phyloP scores from a whole-genome alignment of 1,139 yeast species.

The Nakaseomyces sp. region DNA sequence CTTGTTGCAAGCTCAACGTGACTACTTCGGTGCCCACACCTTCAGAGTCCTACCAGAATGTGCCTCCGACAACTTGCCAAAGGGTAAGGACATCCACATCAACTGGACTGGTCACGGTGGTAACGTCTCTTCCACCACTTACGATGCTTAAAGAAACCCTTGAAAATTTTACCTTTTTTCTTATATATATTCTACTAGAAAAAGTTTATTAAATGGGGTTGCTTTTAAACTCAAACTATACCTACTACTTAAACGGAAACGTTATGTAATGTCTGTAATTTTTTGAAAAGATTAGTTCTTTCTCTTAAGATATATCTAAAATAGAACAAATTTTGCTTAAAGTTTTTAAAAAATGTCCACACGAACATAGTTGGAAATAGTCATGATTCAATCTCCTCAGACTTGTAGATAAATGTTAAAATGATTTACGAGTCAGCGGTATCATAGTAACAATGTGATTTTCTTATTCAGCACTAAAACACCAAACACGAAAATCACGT shows the following conservation, averaged over 20 bases:
- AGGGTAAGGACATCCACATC: constrained; percentile 78
- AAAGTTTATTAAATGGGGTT: no score
- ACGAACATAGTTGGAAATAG: no score
- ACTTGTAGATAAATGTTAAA: background rate
- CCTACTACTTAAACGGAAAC: background rate
- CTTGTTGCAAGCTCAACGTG: constrained; percentile 98
- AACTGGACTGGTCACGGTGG: constrained; percentile 99
- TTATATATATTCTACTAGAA: background rate
- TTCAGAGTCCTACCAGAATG: constrained; percentile 87
- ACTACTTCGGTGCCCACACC: constrained; percentile 99
- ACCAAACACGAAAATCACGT: no score
- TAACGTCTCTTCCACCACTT: constrained; percentile 88
- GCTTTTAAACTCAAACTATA: background rate
- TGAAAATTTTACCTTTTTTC: background rate
- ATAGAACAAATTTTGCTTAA: no score
- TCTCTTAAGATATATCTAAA: background rate
- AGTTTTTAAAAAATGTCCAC: no score
- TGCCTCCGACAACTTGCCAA: constrained; percentile 69
- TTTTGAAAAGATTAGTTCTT: background rate
- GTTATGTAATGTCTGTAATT: constrained; percentile 1
- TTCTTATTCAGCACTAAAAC: no score
- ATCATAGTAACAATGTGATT: no score
- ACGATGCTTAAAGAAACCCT: constrained; percentile 57
- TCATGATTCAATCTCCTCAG: no score
- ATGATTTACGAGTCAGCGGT: background rate